Evolutionary conservation across 176 grass and related monocot genomes (phyloP).

Genomic region (Calamus simplicifolius): DNA sequence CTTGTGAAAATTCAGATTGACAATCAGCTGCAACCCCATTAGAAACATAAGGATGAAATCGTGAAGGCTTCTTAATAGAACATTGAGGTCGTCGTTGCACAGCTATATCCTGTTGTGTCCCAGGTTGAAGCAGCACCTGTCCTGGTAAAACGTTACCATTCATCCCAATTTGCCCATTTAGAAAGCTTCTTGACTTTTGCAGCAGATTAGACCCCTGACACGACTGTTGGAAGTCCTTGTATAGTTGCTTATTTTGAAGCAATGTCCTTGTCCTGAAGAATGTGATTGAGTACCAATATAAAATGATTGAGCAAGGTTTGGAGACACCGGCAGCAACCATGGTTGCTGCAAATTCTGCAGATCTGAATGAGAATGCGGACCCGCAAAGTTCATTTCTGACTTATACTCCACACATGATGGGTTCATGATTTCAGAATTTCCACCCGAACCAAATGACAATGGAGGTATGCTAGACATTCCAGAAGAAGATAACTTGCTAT

Average conservation of each 20-base stretch:
- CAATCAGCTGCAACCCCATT: not conserved
- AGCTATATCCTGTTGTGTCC: not conserved
- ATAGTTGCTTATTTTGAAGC: not conserved
- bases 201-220: not conserved
- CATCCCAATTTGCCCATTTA: not conserved
- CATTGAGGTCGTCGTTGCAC: not conserved
- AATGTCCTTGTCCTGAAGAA: not conserved
- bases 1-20: constrained; percentile 28
- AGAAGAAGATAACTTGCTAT: constrained; percentile 27
- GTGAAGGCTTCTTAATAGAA: not conserved
- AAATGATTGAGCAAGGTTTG: not conserved
- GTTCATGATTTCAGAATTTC: constrained; percentile 23
- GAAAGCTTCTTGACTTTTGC: not conserved
- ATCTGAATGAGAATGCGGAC: constrained; percentile 7
- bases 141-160: not conserved
- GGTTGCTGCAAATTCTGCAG: constrained; percentile 4
- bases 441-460: constrained; percentile 26
- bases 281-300: not conserved
- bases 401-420: constrained; percentile 13
- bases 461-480: constrained; percentile 25
- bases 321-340: not conserved
- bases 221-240: not conserved
- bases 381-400: constrained; percentile 2
- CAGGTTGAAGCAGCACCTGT: not conserved
- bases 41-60: not conserved